Base-by-base conservation (phyloP, 768 basidiomycete genomes). In the Suillus tomentosus region DNA sequence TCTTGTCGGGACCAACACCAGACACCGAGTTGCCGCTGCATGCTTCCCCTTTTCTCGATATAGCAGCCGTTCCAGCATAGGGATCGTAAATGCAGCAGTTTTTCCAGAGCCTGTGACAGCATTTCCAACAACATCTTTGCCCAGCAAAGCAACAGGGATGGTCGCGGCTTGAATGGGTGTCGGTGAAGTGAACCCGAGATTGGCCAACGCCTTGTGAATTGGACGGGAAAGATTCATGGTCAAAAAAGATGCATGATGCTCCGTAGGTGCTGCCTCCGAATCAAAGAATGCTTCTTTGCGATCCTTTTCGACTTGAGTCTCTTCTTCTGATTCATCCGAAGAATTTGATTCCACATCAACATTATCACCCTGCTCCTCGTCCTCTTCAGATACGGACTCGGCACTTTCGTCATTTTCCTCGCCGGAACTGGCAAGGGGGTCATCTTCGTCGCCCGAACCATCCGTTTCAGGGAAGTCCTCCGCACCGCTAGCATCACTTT, bases 71-170 rank as follows among this genome's bases (percentile, higher is more conserved):
- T 99, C 97, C 58, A 96, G 76, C 79, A 96, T 91, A 47, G 97
- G 97, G 64, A 99, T 88, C 71, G 91, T 90, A 78, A 99, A 99
- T 2, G 97, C 97, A 11, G 95, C 96, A 1, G 97, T 99, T 81
- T 99, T 99, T 65, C 97, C 97, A 5, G 95, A 97, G 65, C 97
- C 97, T 19, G 97, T 99, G 19, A 96, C 93, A 22, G 97, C 96
- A 64, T 87, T 90, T 39, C 96, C 97, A 61, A 99, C 95, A 43
- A 99, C 85, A 74, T 99, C 97, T 73, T 97, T 95, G 59, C 97
- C 97, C 27, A 96, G 75, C 22, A 99, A 85, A 27, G 95, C 96
- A 50, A 95, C 88, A 19, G 97, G 97, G 62, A 99, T 94, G 14
- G 96, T 91, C 50, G 92, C 89, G 2, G 92, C 88, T 78, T 99